Conservation (phyloP, 257 asterid species). For the Forsythia viridissima region DNA sequence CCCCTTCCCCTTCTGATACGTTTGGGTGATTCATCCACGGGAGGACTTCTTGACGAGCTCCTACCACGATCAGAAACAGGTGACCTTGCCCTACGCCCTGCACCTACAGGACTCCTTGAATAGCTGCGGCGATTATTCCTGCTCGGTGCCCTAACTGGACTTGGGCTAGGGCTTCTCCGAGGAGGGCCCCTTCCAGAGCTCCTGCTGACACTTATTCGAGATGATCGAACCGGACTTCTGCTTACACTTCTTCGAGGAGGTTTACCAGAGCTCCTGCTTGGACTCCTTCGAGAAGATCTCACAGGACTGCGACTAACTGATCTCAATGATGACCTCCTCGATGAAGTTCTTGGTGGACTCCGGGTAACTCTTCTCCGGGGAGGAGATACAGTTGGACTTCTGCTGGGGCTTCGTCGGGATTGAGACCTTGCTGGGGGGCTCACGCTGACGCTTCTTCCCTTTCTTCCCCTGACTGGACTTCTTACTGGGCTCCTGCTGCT, state of each 20-base stretch:
- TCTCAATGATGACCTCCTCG: slow-evolving; percentile 53
- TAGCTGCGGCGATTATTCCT: slow-evolving; percentile 59
- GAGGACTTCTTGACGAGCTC: slow-evolving; percentile 90
- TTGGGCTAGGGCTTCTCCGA: slow-evolving; percentile 64
- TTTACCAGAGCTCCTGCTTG: slow-evolving; percentile 52
- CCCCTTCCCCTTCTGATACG: slow-evolving; percentile 97
- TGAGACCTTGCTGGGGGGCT: slow-evolving; percentile 59
- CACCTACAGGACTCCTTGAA: slow-evolving; percentile 69
- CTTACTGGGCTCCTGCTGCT: slow-evolving; percentile 45
- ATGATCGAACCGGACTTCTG: slow-evolving; percentile 63
- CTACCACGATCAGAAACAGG: slow-evolving; percentile 66
- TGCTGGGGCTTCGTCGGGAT: slow-evolving; percentile 34
- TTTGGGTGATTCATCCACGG: slow-evolving; percentile 83
- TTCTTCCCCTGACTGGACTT: slow-evolving; percentile 51
- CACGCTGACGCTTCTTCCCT: slow-evolving; percentile 48
- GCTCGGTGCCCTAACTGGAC: slow-evolving; percentile 68
- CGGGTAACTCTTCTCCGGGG: slow-evolving; percentile 48
- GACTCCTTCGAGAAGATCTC: slow-evolving; percentile 52
- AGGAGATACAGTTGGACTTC: slow-evolving; percentile 43
- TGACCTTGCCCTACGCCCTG: slow-evolving; percentile 69
- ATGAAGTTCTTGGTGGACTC: slow-evolving; percentile 58
- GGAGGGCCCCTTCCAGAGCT: slow-evolving; percentile 73
- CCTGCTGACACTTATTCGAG: slow-evolving; percentile 75
- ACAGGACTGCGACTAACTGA: slow-evolving; percentile 64
- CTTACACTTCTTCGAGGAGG: slow-evolving; percentile 70